Evolutionary conservation across 2,329 filamentous ascomycete genomes (phyloP).

Genomic region (Trichoderma aggressivum): DNA sequence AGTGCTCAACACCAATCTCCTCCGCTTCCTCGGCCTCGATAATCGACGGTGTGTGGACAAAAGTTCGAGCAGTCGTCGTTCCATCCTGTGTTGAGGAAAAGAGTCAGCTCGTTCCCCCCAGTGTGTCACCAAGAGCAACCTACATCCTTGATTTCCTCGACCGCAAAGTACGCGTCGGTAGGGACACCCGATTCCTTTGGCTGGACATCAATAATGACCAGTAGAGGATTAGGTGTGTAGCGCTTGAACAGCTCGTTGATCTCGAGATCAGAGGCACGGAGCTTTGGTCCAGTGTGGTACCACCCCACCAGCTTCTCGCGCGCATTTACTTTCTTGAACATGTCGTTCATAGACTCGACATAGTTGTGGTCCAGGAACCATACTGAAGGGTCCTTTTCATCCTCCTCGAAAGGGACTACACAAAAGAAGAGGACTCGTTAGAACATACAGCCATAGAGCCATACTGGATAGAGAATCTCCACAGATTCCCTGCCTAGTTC

Average conservation of each 20-base stretch:
- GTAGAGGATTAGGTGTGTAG: conserved; percentile 92
- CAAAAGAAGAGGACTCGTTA: conserved; percentile 18
- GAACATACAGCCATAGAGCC: background rate
- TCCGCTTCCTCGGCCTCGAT: conserved; percentile 99
- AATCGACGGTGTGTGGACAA: conserved; percentile 95
- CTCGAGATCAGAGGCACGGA: conserved; percentile 92
- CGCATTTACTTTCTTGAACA: conserved; percentile 99
- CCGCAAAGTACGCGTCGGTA: conserved; percentile 97
- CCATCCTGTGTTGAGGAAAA: conserved; percentile 67
- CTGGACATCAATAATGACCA: conserved; percentile 98
- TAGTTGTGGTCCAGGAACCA: conserved; percentile 99
- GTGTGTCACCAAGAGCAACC: background rate
- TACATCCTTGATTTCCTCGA: conserved; percentile 99
- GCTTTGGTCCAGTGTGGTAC: conserved; percentile 98
- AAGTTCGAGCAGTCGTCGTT: conserved; percentile 93
- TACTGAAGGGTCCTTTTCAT: conserved; percentile 96
- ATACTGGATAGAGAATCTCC: background rate
- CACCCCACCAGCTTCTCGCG: conserved; percentile 98
- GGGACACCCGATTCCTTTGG: conserved; percentile 97
- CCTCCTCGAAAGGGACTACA: conserved; percentile 94
- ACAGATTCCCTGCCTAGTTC: background rate
- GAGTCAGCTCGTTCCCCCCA: background rate
- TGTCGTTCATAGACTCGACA: conserved; percentile 98
- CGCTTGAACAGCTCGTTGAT: conserved; percentile 99
- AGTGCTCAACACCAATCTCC: conserved; percentile 97